Base-by-base conservation (phyloP, 257 asterid species). In the Rehmannia glutinosa region DNA sequence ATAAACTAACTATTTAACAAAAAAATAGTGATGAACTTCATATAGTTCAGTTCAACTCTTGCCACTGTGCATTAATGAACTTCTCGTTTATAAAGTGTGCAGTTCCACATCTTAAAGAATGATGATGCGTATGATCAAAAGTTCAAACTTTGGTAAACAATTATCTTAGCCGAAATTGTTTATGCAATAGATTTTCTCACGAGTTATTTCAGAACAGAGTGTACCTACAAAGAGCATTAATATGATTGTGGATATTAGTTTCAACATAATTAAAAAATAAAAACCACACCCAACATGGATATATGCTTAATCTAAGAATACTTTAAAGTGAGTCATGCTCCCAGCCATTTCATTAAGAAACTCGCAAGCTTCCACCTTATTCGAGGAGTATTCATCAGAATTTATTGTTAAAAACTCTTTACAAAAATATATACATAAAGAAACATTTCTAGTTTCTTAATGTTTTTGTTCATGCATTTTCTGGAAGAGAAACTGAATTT, bases 131-230 rank as follows among this genome's bases (percentile, higher is more conserved):
- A 23, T n/a, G n/a, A n/a, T 57, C 39, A 66, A 59, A 47, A 35
- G 17, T 30, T 51, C 21, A 19, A 32, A 35, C 36, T 53, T 69
- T 6, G 25, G 30, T 25, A 15, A 72, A 30, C 6, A 62, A 33
- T 75, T 64, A 41, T 46, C 25, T 12, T 30, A 61, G 41, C 19
- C 7, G 19, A 53, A 51, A 38, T 6, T 10, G 54, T 59, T 67
- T 78, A 90, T 66, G 87, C 86, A 72, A 90, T 79, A 6, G 97
- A 93, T 71, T 86, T 90, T 78, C 97, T 85, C 62, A 93, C 96
- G 55, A 93, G 96, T 83, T 93, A 96, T 80, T 90, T 93, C 68
- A 93, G 82, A 76, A 93, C 66, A 49, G 82, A 77, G 74, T 93
- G 99, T 43, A 93, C 99, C 99, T 93, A 71, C 64, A 73, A 56